Conservation (phyloP, 768 basidiomycete genomes). For the Boletus rubescentipes region DNA sequence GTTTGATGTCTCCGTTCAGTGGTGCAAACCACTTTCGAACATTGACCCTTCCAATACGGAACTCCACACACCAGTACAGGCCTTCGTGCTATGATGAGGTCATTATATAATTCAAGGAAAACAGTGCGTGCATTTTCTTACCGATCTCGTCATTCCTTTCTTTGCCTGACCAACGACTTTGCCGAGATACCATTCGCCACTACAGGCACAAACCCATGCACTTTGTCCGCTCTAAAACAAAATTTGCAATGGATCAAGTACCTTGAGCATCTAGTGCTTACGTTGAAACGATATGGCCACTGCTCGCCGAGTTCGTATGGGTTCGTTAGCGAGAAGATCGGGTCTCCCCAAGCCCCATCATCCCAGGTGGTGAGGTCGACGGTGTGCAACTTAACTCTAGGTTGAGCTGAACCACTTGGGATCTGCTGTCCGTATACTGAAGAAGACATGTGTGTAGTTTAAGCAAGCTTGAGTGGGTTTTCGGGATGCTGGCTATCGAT, state of each 20-base stretch:
- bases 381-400: slow-evolving; percentile 7
- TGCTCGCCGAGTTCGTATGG: slow-evolving; percentile 50
- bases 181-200: slow-evolving; percentile 54
- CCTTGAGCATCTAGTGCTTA: slow-evolving; percentile 1
- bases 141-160: slow-evolving; percentile 46
- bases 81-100: slow-evolving; percentile 42
- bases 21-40: slow-evolving; percentile 63
- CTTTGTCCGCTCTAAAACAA: slow-evolving; percentile 40
- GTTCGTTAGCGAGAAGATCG: slow-evolving; percentile 22
- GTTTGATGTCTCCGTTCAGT: slow-evolving; percentile 66
- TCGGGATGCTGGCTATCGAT: neutral
- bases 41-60: slow-evolving; percentile 33
- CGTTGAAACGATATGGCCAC: slow-evolving; percentile 52
- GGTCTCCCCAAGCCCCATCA: slow-evolving; percentile 21
- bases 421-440: neutral
- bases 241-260: neutral
- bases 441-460: slow-evolving; percentile 2
- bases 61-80: slow-evolving; percentile 55
- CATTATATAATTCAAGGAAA: neutral
- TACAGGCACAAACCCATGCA: slow-evolving; percentile 53
- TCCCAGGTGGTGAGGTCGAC: slow-evolving; percentile 30
- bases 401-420: neutral
- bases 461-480: neutral
- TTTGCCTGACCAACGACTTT: slow-evolving; percentile 45
- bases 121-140: slow-evolving; percentile 24